These are phyloP conservation scores for Globisporangium cystogenes DNA, from an alignment of 352 stramenopile species.

Conservation along the genomic window DNA sequence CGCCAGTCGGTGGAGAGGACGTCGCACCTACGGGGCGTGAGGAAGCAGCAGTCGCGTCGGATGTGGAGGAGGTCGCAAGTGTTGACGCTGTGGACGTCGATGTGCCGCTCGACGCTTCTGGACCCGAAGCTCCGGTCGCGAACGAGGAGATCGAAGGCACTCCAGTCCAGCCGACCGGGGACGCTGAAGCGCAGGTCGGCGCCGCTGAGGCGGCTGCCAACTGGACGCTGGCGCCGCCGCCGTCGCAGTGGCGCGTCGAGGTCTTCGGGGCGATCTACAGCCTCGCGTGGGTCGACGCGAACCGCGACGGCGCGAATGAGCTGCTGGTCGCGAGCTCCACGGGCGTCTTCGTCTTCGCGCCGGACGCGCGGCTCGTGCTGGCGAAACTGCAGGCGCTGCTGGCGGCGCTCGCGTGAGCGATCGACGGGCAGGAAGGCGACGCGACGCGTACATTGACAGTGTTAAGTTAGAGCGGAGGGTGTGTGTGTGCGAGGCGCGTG, in stretches of 20 bases:
- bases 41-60: background rate
- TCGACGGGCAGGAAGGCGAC: too few species aligned
- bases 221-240: slow-evolving; percentile 28
- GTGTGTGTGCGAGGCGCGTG: too few species aligned
- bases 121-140: background rate
- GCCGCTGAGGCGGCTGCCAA: background rate
- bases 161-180: background rate
- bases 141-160: too few species aligned
- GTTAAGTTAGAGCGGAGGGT: too few species aligned
- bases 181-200: background rate
- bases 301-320: slow-evolving; percentile 56
- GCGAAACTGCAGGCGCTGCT: slow-evolving; percentile 19
- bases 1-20: background rate
- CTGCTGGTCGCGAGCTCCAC: slow-evolving; percentile 59
- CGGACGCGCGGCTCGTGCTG: slow-evolving; percentile 25
- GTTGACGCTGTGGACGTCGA: background rate
- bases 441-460: too few species aligned
- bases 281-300: slow-evolving; percentile 59
- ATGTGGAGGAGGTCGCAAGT: background rate
- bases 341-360: slow-evolving; percentile 64
- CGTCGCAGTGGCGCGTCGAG: slow-evolving; percentile 36
- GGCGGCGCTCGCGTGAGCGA: background rate
- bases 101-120: background rate
- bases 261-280: slow-evolving; percentile 70
- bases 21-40: too few species aligned